A percentile compares a stretch with the other conserved stretches of the same genome.
Evolutionary conservation across 1,284 basidiomycete species (phyloP).

Genomic region (Malassezia brasiliensis): DNA sequence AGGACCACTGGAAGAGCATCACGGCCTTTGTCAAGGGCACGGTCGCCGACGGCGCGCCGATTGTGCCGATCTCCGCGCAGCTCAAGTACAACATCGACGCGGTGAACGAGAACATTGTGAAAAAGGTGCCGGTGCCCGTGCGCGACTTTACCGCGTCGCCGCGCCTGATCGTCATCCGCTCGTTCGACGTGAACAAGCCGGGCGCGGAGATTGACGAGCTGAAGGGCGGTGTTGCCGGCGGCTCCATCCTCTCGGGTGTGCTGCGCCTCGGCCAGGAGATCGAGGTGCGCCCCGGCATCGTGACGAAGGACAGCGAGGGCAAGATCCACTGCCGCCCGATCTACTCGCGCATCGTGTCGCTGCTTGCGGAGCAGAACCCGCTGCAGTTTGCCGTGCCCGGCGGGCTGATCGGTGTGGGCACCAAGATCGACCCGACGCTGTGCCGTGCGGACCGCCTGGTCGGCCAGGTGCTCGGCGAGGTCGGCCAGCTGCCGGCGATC

Average conservation of each 20-base stretch:
- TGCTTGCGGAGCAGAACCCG: conserved; percentile 89
- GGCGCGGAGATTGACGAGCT: conserved; percentile 92
- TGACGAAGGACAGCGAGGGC: conserved; percentile 86
- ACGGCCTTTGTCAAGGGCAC: conserved; percentile 55
- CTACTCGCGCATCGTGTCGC: conserved; percentile 76
- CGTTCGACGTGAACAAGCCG: conserved; percentile 99
- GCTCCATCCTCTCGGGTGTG: conserved; percentile 85
- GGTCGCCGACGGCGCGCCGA: conserved; percentile 89
- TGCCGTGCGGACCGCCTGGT: conserved; percentile 94
- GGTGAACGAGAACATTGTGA: conserved; percentile 98
- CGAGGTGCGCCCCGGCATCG: conserved; percentile 92
- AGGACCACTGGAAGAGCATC: conserved; percentile 47
- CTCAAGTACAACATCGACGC: conserved; percentile 98
- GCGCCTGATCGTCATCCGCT: conserved; percentile 91
- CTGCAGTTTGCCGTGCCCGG: conserved; percentile 92
- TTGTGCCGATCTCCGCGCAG: conserved; percentile 96
- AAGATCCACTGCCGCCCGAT: conserved; percentile 87
- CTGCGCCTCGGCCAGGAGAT: conserved; percentile 83
- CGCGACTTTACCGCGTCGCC: conserved; percentile 87
- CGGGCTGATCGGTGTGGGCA: conserved; percentile 94
- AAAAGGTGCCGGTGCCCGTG: conserved; percentile 83
- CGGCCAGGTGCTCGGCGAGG: conserved; percentile 87
- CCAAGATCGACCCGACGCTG: conserved; percentile 87
- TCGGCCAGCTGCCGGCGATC: conserved; percentile 84
- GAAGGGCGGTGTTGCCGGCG: conserved; percentile 95